Percentiles rank a stretch among this genome's conserved stretches.
These are phyloP conservation scores for Fraxinus anomala DNA, from an alignment of 257 asterid genomes.

Conservation along the genomic window DNA sequence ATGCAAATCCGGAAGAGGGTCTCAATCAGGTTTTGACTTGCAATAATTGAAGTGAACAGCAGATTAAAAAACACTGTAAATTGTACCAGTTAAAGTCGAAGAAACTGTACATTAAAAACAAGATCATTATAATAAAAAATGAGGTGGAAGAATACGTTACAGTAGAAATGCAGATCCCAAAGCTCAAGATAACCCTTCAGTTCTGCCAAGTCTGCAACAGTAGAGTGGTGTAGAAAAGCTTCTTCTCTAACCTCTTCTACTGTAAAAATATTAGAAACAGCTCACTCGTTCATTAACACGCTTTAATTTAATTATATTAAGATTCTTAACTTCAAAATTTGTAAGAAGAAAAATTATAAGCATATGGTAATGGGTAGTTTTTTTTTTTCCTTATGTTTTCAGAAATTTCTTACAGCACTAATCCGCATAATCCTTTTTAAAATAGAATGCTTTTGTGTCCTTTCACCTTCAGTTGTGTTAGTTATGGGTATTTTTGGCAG, in stretches of 20 bases:
- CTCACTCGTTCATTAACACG: not conserved
- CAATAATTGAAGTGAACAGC: constrained; percentile 37
- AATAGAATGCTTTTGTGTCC: not conserved
- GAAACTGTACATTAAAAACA: not conserved
- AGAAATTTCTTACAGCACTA: not conserved
- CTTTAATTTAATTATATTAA: not conserved
- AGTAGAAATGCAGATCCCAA: constrained; percentile 32
- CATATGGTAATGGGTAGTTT: too few relatives aligned
- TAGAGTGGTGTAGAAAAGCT: constrained; percentile 5
- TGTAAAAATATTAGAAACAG: not conserved
- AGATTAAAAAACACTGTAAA: not conserved
- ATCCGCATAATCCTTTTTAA: too few relatives aligned
- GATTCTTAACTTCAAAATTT: constrained; percentile 12
- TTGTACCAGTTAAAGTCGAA: not conserved
- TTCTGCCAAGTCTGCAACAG: constrained; percentile 16
- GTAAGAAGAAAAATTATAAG: not conserved
- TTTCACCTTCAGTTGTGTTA: not conserved
- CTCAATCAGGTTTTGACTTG: constrained; percentile 26
- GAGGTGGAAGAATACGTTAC: constrained; percentile 7
- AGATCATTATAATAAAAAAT: constrained; percentile 1
- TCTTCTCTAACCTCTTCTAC: constrained; percentile 21
- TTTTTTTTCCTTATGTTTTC: too few relatives aligned
- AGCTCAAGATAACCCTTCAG: constrained; percentile 25
- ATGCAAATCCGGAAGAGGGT: constrained; percentile 19
- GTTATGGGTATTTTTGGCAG: not conserved